phyloP scores from a whole-genome alignment of 139 green algal genomes.

The Micromonas commoda region DNA sequence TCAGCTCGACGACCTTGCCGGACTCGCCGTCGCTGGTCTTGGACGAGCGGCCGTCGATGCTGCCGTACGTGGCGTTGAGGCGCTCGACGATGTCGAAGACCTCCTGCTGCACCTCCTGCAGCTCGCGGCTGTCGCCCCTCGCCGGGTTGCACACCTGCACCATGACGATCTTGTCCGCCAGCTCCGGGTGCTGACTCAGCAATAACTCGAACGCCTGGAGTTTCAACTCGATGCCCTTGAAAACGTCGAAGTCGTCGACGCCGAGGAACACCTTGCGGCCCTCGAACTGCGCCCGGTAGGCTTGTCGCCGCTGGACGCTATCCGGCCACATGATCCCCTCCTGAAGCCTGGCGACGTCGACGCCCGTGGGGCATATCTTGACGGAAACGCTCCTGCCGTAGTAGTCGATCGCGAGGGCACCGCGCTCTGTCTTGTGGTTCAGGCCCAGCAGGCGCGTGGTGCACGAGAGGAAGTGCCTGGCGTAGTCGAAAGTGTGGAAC shows the following conservation, averaged over 20 bases:
- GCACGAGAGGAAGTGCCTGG: conserved; percentile 94
- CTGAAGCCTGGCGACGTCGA: conserved; percentile 77
- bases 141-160: conserved; percentile 68
- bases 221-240: conserved; percentile 87
- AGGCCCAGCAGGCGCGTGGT: conserved; percentile 91
- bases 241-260: conserved; percentile 94
- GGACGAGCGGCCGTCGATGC: too few relatives aligned
- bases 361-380: conserved; percentile 95
- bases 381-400: conserved; percentile 88
- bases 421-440: conserved; percentile 78
- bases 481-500: conserved; percentile 99
- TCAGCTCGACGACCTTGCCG: conserved; percentile 65
- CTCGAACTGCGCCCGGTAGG: conserved; percentile 66
- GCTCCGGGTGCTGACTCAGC: conserved; percentile 78
- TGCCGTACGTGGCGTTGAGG: conserved; percentile 34
- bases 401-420: conserved; percentile 90
- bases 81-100: conserved; percentile 43
- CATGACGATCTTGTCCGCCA: conserved; percentile 67
- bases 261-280: conserved; percentile 56
- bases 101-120: conserved; percentile 61
- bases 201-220: conserved; percentile 72
- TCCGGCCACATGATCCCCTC: conserved; percentile 74
- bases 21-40: conserved; percentile 34
- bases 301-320: conserved; percentile 86
- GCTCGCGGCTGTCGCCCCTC: conserved; percentile 32